phyloP scores from a whole-genome alignment of 2,329 filamentous ascomycete species.

The Claviceps digitariae region DNA sequence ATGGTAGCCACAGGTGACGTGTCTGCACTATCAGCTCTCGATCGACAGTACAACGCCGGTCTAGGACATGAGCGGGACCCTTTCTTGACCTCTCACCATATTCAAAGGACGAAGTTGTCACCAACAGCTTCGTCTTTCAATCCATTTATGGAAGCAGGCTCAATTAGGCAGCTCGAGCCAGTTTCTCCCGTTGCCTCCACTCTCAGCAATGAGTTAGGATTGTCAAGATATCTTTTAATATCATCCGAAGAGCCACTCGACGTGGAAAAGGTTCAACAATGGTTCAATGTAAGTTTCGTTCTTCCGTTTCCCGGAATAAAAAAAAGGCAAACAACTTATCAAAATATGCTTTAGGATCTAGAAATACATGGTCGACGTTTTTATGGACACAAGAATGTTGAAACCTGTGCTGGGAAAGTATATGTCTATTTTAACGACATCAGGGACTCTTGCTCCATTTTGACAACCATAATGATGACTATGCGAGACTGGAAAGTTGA shows the following conservation, averaged over 20 bases:
- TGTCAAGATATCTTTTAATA: slow-evolving; percentile 33
- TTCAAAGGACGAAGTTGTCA: slow-evolving; percentile 35
- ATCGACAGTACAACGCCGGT: slow-evolving; percentile 12
- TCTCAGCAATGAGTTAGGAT: slow-evolving; percentile 31
- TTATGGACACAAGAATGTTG: slow-evolving; percentile 25
- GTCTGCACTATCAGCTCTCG: slow-evolving; percentile 12
- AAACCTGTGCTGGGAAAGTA: slow-evolving; percentile 26
- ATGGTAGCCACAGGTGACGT: slow-evolving; percentile 11
- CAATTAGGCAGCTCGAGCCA: slow-evolving; percentile 10
- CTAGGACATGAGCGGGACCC: slow-evolving; percentile 34
- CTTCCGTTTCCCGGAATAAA: not conserved
- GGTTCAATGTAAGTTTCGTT: slow-evolving; percentile 28
- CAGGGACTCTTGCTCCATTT: slow-evolving; percentile 40
- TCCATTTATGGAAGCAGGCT: slow-evolving; percentile 22
- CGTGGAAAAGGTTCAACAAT: slow-evolving; percentile 26
- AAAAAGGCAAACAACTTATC: not conserved
- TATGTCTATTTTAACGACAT: slow-evolving; percentile 47
- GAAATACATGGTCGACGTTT: slow-evolving; percentile 18
- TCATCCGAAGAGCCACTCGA: slow-evolving; percentile 20
- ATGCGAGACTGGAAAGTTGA: slow-evolving; percentile 30
- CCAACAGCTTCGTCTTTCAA: slow-evolving; percentile 50
- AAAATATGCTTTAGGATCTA: slow-evolving; percentile 22
- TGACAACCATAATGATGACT: slow-evolving; percentile 29
- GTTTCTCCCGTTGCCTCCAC: slow-evolving; percentile 17
- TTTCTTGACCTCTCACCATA: slow-evolving; percentile 31